Conservation (phyloP, 208 protist species). For the Angomonas ambiguus region DNA sequence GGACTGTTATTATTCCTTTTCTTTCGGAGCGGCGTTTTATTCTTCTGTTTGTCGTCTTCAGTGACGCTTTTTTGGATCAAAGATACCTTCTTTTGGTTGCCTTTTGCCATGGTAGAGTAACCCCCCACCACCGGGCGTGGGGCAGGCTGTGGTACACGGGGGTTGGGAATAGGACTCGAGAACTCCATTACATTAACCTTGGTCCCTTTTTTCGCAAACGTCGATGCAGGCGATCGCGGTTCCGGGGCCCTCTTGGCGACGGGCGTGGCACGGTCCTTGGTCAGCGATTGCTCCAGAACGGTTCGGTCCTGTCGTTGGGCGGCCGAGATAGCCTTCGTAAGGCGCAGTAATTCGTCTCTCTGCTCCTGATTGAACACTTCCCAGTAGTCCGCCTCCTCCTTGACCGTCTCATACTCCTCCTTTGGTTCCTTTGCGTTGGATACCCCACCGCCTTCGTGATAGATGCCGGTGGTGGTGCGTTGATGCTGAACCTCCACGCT, state of each 20-base stretch:
- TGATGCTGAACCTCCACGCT: neutral
- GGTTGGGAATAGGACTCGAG: no score
- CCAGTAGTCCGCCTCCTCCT: slow-evolving; percentile 34
- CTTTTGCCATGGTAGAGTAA: no score
- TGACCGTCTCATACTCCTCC: neutral
- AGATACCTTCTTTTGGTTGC: no score
- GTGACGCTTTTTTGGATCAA: no score
- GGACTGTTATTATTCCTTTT: neutral
- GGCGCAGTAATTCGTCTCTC: slow-evolving; percentile 31
- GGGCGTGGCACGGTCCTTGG: no score
- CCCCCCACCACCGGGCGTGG: no score
- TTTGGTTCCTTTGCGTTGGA: neutral
- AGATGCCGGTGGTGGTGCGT: neutral
- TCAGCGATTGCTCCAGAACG: slow-evolving; percentile 18
- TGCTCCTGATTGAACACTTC: slow-evolving; percentile 52
- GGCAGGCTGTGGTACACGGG: no score
- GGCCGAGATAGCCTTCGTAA: slow-evolving; percentile 29
- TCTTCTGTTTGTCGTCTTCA: neutral
- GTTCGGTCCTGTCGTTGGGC: slow-evolving; percentile 34
- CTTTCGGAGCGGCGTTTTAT: neutral
- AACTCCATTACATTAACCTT: no score
- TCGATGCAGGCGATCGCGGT: no score
- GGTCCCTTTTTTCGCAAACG: no score
- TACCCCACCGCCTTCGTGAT: no score
- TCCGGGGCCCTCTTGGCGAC: no score